Conservation (phyloP, 768 basidiomycete genomes). For the Lactarius sp. region DNA sequence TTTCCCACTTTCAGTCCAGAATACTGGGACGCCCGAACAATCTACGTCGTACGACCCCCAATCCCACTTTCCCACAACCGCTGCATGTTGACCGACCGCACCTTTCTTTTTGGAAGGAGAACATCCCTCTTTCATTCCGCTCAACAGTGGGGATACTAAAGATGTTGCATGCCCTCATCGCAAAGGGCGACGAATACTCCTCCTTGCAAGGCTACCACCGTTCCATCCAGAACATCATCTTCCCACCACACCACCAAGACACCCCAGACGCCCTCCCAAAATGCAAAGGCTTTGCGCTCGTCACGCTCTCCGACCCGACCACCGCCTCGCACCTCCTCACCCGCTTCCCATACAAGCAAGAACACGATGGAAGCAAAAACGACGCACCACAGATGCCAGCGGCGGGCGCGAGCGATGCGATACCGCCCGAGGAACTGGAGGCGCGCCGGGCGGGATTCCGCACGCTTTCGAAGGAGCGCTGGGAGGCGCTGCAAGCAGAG, state of each 20-base stretch:
- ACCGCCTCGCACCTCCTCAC: slow-evolving; percentile 42
- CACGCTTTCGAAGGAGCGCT: slow-evolving; percentile 48
- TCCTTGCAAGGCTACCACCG: background rate
- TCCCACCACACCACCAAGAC: slow-evolving; percentile 64
- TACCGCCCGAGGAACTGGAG: slow-evolving; percentile 32
- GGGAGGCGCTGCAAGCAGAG: slow-evolving; percentile 62
- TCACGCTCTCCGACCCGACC: slow-evolving; percentile 44
- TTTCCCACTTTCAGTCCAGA: slow-evolving; percentile 33
- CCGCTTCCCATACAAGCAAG: slow-evolving; percentile 59
- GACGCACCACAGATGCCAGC: background rate
- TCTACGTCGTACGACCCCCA: slow-evolving; percentile 57
- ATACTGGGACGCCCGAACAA: slow-evolving; percentile 59
- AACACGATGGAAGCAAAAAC: background rate
- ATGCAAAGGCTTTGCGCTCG: slow-evolving; percentile 73
- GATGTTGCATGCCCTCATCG: slow-evolving; percentile 34
- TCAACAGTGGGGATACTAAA: slow-evolving; percentile 43
- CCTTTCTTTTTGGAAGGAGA: slow-evolving; percentile 51
- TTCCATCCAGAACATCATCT: slow-evolving; percentile 46
- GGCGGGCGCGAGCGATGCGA: background rate
- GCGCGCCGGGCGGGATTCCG: slow-evolving; percentile 59
- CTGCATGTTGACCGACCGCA: background rate
- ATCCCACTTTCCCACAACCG: background rate
- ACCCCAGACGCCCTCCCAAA: slow-evolving; percentile 47
- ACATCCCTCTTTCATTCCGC: slow-evolving; percentile 54
- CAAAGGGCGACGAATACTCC: background rate